phyloP scores from a whole-genome alignment of 768 basidiomycete species.

The Mycena indigotica region DNA sequence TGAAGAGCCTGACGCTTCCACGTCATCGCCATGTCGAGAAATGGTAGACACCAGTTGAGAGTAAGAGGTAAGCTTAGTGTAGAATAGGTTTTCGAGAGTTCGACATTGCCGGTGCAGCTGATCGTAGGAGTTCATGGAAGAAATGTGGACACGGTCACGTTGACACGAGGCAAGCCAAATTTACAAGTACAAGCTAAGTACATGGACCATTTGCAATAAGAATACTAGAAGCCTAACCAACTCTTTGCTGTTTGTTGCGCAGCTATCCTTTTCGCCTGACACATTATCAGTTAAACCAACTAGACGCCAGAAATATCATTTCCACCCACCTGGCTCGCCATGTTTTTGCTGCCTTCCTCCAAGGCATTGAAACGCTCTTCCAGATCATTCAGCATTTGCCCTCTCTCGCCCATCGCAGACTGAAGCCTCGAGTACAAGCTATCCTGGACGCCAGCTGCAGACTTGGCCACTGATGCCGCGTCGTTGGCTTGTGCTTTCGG shows the following conservation, averaged over 20 bases:
- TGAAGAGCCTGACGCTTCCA: slow-evolving; percentile 70
- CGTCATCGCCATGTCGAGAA: slow-evolving; percentile 54
- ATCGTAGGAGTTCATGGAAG: slow-evolving; percentile 61
- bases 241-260: too few relatives aligned
- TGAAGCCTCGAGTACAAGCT: slow-evolving; percentile 48
- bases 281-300: not conserved
- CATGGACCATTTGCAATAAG: too few relatives aligned
- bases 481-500: slow-evolving; percentile 16
- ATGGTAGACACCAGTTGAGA: slow-evolving; percentile 78
- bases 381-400: slow-evolving; percentile 63
- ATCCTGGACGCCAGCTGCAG: slow-evolving; percentile 39
- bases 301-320: slow-evolving; percentile 46
- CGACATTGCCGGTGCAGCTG: slow-evolving; percentile 88
- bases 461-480: slow-evolving; percentile 33
- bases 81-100: slow-evolving; percentile 90
- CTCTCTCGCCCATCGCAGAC: slow-evolving; percentile 64
- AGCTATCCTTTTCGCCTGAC: too few relatives aligned
- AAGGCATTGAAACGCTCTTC: slow-evolving; percentile 65
- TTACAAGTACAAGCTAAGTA: too few relatives aligned
- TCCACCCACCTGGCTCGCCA: slow-evolving; percentile 55
- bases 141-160: not conserved
- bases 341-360: slow-evolving; percentile 66
- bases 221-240: too few relatives aligned
- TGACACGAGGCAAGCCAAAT: not conserved
- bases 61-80: slow-evolving; percentile 89